Conservation (phyloP, 768 basidiomycete genomes). For the Naganishia onofrii region DNA sequence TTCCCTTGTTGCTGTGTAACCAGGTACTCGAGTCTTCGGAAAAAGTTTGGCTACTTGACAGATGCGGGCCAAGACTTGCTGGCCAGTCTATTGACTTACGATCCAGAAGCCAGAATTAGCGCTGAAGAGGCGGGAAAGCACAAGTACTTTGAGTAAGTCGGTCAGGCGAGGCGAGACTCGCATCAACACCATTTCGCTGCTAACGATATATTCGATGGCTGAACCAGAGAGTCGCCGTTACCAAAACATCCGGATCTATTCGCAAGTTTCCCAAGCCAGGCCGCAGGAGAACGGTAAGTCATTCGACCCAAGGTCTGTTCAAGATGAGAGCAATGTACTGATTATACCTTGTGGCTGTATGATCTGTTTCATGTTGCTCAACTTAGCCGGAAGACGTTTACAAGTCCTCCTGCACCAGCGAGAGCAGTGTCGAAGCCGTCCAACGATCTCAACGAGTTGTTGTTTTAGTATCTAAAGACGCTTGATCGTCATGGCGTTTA, state of each 20-base stretch:
- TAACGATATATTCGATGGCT: neutral
- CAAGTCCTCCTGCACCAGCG: conserved; percentile 15
- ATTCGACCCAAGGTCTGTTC: no score
- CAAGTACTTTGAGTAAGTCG: conserved; percentile 78
- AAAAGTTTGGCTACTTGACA: conserved; percentile 81
- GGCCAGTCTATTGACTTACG: conserved; percentile 77
- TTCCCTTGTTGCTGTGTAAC: neutral
- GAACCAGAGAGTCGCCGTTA: conserved; percentile 76
- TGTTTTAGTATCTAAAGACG: neutral
- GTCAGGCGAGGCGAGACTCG: neutral
- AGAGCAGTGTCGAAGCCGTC: conserved; percentile 18
- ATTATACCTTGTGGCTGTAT: neutral
- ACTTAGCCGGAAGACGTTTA: conserved; percentile 4
- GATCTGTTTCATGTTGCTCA: no score
- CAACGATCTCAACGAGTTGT: conserved; percentile 15
- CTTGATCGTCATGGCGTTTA: no score
- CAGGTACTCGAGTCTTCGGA: conserved; percentile 61
- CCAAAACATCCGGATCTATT: conserved; percentile 97
- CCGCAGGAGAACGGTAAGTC: conserved; percentile 77
- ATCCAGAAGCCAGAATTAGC: conserved; percentile 77
- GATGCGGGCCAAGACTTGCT: conserved; percentile 80
- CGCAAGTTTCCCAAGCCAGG: conserved; percentile 89
- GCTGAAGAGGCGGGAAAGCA: conserved; percentile 88
- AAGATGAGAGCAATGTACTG: neutral
- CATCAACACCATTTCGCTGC: no score